Evolutionary conservation across 306 rosid genomes (phyloP), one percentile per base, ranked within the genome.

Genomic region (Astragalus glycyphyllos): DNA sequence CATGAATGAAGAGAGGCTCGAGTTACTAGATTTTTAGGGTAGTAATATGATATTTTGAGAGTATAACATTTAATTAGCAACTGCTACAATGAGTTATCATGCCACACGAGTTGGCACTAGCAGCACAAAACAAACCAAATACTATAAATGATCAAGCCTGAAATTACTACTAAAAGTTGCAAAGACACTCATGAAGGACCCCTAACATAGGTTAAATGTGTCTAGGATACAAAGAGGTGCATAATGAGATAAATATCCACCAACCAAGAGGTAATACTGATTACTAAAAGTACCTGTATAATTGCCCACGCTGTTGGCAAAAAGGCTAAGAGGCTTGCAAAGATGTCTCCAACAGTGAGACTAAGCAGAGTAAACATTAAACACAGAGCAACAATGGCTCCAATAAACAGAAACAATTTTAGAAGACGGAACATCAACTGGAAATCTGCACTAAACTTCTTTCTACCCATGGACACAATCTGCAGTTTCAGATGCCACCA

Each of bases 351-450:
- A 45, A 83, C 68, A 3, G 99, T 90, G 75, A 94, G 96, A 67
- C 74, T 79, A 37, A 91, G 89, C 58, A 90, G 81, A 7, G 81
- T 53, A 58, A 91, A 89, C 81, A 94, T 86, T 65, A 94, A 67
- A 35, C 55, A 73, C 53, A 94, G 61, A 63, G 81, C 69, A 29
- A 86, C 86, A 1, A 94, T 35, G 34, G 82, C 79, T 47, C 92
- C 99, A 63, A 87, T 79, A 38, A 94, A 90, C 74, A 94, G 83
- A 62, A 86, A 77, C 73, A 94, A 73, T 81, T 94, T 94, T 64
- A 91, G 86, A 83, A 94, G 94, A 58, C 99, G 91, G 77, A 94
- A 94, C 97, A 94, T 80, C 80, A 94, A 80, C 86, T 94, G 99
- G 82, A 91, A 91, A 79, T 94, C 97, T 64, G 97, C 97, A 26